Base-by-base conservation (phyloP, 2,329 filamentous ascomycete species). In the Harringtonia aguacate region DNA sequence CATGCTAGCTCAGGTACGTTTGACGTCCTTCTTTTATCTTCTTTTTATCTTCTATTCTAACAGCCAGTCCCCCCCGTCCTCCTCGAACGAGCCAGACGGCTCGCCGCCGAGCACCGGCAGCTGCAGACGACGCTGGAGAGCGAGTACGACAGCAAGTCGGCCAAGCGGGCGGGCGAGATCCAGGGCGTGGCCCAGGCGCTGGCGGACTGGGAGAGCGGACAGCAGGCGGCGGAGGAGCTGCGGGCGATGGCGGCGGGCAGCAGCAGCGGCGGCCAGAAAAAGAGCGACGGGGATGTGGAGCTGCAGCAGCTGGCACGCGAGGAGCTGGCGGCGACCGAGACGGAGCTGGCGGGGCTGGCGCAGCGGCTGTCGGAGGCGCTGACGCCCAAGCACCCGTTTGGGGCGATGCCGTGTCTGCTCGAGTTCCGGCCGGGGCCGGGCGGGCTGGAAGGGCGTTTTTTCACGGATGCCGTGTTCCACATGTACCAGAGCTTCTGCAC, bases 381-480 rank as follows among this genome's bases (percentile, higher is more conserved):
- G 43, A 84, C 94, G 15, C 92, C 92, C 1, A 77, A 79, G 34
- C 89, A 98, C 60, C 86, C 89, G 3, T 98, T 95, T 59, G 86
- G 86, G 28, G 76, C 87, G 49, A 74, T 97, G 53, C 87, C 89
- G 43, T 97, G 90, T 61, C 73, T 98, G 50, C 66, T 98, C 35
- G 92, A 98, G 64, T 84, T 98, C 47, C 78, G 89, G 1, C 92
- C 92, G 0, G 92, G 92, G 0, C 89, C 88, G 0, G 92, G 92
- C 31, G 92, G 92, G 3, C 80, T 87, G 46, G 92, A 98, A 64
- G 89, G 90, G 3, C 81, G 86, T 0, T 79, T 95, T 49, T 98
- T 98, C 54, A 87, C 89, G 13, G 84, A 85, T 44, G 80, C 92
- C 42, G 64, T 98, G 8, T 77, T 95, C 53, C 79, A 81, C 52